Base-by-base conservation (phyloP, 495 filamentous ascomycete genomes). In the Annulohypoxylon nitens region DNA sequence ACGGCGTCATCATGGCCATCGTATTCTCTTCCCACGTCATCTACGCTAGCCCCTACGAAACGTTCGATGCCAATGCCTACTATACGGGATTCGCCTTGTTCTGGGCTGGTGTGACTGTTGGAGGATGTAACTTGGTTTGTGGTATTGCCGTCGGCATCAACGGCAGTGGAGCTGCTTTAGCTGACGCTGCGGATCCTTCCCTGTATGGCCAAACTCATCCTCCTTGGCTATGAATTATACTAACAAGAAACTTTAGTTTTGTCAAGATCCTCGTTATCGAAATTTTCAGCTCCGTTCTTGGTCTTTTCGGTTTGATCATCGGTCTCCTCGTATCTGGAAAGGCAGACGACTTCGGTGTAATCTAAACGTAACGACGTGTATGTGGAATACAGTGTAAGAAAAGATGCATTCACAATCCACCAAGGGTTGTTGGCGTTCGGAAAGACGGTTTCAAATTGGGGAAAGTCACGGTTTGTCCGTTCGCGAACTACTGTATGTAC, bases 1-100 rank as follows among this genome's bases (percentile, higher is more conserved):
- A 99, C 86, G 97, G 97, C 76, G 94, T 99, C 76, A 99, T 99
- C 83, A 98, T 98, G 93, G 91, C 95, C 69, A 99, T 99, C 80
- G 90, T 99, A 51, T 98, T 97, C 85, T 97, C 95, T 41, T 85
- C 95, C 34, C 96, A 97, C 78, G 81, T 99, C 64, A 87, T 88
- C 71, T 88, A 91, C 2, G 87, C 85, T 76, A 91, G 92, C 79
- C 82, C 78, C 37, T 80, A 78, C 51, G 75, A 94, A 73, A 80
- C 96, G 39, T 88, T 88, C 73, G 90, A 92, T 8, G 86, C 84
- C 47, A 89, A 86, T 79, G 93, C 91, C 81, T 94, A 95, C 82
- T 98, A 97, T 78, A 97, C 95, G n/a, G 97, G 96, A 41, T 98
- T 89, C 82, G 95, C 96, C 30, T 83, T 98, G 39, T 99, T 99